Conservation (phyloP, 805 yeast species). For the Kuraishia molischiana region DNA sequence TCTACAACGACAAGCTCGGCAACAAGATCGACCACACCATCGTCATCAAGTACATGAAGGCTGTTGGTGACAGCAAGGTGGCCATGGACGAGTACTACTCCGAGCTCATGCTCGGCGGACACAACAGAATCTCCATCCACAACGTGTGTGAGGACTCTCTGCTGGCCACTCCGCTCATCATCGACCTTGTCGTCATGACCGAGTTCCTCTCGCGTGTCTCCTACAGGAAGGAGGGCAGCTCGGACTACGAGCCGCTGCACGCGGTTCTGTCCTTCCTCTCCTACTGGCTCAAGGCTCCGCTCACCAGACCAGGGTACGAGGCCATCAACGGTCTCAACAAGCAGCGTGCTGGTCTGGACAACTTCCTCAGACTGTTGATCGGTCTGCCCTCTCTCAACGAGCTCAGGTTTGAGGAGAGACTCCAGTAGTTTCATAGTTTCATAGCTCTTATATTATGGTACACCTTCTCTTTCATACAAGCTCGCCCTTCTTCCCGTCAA, state of each 20-base stretch:
- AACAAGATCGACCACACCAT: conserved; percentile 84
- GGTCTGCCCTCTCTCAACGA: conserved; percentile 89
- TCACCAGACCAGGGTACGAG: conserved; percentile 82
- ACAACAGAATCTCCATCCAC: conserved; percentile 87
- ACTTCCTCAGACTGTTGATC: conserved; percentile 78
- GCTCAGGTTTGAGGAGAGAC: conserved; percentile 89
- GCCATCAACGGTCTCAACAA: conserved; percentile 91
- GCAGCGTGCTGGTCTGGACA: conserved; percentile 89
- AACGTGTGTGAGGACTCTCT: conserved; percentile 95
- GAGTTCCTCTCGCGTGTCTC: conserved; percentile 84
- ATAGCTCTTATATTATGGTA: too few relatives aligned
- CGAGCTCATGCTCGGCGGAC: conserved; percentile 96
- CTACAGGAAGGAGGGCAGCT: conserved; percentile 48
- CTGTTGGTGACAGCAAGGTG: conserved; percentile 93
- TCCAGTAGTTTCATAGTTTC: conserved; percentile 22
- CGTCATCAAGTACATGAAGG: conserved; percentile 88
- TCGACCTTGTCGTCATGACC: conserved; percentile 82
- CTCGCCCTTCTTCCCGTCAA: conserved; percentile 26
- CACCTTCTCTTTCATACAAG: too few relatives aligned
- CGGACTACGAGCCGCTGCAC: conserved; percentile 58
- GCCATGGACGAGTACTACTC: conserved; percentile 98
- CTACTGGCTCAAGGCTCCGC: conserved; percentile 96
- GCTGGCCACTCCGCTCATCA: conserved; percentile 89
- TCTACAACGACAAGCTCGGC: conserved; percentile 76
- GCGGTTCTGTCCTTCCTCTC: conserved; percentile 80